These are phyloP conservation scores for Keithomyces neogunnii DNA, from an alignment of 2,329 filamentous ascomycete species.

Conservation along the genomic window DNA sequence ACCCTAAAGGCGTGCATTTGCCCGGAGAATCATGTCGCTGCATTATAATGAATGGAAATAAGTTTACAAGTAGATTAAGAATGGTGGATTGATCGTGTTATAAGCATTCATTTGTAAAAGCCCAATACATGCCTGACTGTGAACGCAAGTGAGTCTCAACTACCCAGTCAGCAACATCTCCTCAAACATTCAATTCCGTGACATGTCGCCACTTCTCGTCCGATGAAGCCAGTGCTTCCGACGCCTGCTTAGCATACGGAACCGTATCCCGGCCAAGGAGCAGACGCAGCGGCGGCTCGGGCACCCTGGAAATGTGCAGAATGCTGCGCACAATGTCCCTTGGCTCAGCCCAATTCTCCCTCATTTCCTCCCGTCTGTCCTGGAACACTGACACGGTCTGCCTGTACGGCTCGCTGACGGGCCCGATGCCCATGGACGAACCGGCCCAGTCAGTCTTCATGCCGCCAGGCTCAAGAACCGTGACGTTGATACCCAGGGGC, in stretches of 20 bases:
- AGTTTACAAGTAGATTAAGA: too few relatives aligned
- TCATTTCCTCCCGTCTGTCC: constrained; percentile 5
- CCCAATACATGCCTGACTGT: too few relatives aligned
- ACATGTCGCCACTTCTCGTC: constrained; percentile 21
- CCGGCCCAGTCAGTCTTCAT: constrained; percentile 32
- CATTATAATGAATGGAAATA: too few relatives aligned
- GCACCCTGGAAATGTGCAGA: constrained; percentile 15
- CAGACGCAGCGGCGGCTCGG: constrained; percentile 22
- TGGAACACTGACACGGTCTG: constrained; percentile 23
- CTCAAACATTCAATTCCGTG: background rate
- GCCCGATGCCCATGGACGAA: constrained; percentile 15
- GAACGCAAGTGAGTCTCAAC: too few relatives aligned
- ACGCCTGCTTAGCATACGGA: constrained; percentile 12
- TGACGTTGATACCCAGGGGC: constrained; percentile 29
- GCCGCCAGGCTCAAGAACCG: constrained; percentile 30
- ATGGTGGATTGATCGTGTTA: too few relatives aligned
- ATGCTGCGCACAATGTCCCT: constrained; percentile 20
- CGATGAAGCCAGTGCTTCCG: constrained; percentile 15
- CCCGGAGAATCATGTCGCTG: too few relatives aligned
- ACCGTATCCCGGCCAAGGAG: constrained; percentile 21
- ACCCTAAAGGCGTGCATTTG: too few relatives aligned
- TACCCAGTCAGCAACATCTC: background rate
- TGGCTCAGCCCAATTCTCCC: constrained; percentile 7
- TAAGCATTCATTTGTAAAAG: too few relatives aligned
- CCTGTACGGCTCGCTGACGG: constrained; percentile 25